A percentile compares a stretch with the other conserved stretches of the same genome.
phyloP scores from a whole-genome alignment of 495 filamentous ascomycete species.

The Podospora sp. region DNA sequence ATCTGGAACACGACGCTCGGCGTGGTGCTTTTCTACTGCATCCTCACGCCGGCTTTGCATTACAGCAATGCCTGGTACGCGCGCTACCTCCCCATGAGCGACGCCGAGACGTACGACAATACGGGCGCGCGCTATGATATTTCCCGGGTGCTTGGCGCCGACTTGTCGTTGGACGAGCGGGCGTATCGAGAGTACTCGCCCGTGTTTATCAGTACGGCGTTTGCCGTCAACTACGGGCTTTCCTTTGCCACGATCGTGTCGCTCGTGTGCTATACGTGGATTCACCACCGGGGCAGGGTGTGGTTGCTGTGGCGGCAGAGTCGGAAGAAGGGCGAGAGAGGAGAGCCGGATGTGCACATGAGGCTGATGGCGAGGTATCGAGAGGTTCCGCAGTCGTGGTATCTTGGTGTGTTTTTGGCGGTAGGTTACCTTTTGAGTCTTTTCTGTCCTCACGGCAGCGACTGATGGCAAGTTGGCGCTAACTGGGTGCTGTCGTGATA shows the following conservation, averaged over 20 bases:
- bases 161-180: constrained; percentile 53
- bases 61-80: constrained; percentile 68
- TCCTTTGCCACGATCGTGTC: constrained; percentile 71
- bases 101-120: constrained; percentile 63
- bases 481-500: constrained; percentile 21
- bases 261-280: constrained; percentile 63
- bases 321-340: constrained; percentile 60
- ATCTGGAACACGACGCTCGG: constrained; percentile 64
- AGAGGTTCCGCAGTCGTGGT: constrained; percentile 60
- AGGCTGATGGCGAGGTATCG: constrained; percentile 61
- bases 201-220: constrained; percentile 62
- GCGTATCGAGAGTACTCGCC: constrained; percentile 64
- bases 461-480: constrained; percentile 31
- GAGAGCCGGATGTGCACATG: constrained; percentile 62
- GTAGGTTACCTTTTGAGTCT: constrained; percentile 33
- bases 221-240: constrained; percentile 65
- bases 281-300: constrained; percentile 67
- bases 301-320: constrained; percentile 59
- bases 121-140: constrained; percentile 59
- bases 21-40: constrained; percentile 55
- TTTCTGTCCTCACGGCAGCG: constrained; percentile 32
- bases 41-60: constrained; percentile 53
- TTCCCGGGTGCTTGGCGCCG: constrained; percentile 51
- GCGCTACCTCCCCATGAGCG: constrained; percentile 59
- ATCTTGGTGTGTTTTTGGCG: constrained; percentile 51